Conservation (phyloP, 2,329 filamentous ascomycete species). For the Apiospora malaysiana region DNA sequence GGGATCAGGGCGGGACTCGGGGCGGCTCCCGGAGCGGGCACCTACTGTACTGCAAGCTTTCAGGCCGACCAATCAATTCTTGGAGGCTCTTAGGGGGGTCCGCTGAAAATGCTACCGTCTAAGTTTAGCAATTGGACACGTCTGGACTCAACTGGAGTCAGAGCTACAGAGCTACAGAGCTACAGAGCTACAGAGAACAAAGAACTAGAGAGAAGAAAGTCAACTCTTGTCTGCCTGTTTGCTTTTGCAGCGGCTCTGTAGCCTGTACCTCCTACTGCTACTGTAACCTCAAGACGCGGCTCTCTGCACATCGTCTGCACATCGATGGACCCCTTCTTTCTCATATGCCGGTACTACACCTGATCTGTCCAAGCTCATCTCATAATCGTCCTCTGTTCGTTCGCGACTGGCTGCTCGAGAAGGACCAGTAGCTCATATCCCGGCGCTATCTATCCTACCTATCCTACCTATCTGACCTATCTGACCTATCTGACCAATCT, state of each 20-base stretch:
- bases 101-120: not conserved
- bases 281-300: no score
- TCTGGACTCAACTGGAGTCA: not conserved
- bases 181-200: no score
- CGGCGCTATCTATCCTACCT: not conserved
- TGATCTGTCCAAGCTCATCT: not conserved
- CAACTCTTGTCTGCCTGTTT: not conserved
- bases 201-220: no score
- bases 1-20: constrained; percentile 2
- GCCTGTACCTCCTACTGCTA: no score
- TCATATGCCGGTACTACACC: constrained; percentile 8
- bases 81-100: not conserved
- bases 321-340: not conserved
- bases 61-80: not conserved
- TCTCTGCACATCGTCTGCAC: not conserved
- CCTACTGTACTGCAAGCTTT: constrained; percentile 2
- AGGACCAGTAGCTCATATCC: no score
- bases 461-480: not conserved
- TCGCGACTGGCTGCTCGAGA: no score
- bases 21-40: constrained; percentile 8
- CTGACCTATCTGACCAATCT: not conserved
- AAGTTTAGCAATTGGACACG: constrained; percentile 7
- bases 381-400: not conserved
- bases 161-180: no score
- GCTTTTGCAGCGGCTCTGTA: not conserved